Percentiles rank a stretch among this genome's conserved stretches.
phyloP scores from a whole-genome alignment of 768 basidiomycete genomes.

The Saitozyma sp. region DNA sequence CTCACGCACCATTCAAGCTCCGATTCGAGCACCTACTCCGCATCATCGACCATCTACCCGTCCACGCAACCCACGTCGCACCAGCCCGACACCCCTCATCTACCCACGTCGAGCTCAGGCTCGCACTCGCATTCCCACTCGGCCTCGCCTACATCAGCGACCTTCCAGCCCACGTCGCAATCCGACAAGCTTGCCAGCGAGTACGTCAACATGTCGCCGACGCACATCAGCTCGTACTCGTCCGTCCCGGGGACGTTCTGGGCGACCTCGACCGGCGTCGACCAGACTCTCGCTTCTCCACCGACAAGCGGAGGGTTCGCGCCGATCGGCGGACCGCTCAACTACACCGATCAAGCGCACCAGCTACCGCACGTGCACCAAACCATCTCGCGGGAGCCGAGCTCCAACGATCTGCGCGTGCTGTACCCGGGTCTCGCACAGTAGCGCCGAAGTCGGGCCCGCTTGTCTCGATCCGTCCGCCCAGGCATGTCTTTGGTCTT shows the following conservation, averaged over 20 bases:
- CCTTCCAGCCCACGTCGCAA: conserved; percentile 3
- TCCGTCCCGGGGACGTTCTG: no score
- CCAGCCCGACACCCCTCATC: conserved; percentile 7
- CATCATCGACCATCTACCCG: not conserved
- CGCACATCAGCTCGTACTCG: conserved; percentile 5
- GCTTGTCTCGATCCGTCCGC: not conserved
- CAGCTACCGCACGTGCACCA: conserved; percentile 41
- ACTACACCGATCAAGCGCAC: conserved; percentile 20
- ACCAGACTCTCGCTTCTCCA: no score
- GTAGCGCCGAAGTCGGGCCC: not conserved
- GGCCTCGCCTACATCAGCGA: conserved; percentile 1
- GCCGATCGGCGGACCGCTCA: not conserved
- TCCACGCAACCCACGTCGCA: not conserved
- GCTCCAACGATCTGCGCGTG: conserved; percentile 38
- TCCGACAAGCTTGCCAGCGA: conserved; percentile 5
- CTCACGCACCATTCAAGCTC: conserved; percentile 1
- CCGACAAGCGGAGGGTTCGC: no score
- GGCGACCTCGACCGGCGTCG: no score
- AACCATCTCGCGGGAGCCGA: conserved; percentile 24
- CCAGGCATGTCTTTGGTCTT: not conserved
- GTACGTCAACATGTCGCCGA: conserved; percentile 18
- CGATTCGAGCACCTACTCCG: not conserved
- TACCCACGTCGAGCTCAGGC: not conserved
- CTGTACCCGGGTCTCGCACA: conserved; percentile 23
- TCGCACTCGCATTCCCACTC: conserved; percentile 6